phyloP scores from a whole-genome alignment of 176 grass and related monocot genomes.

The Bromus sterilis region DNA sequence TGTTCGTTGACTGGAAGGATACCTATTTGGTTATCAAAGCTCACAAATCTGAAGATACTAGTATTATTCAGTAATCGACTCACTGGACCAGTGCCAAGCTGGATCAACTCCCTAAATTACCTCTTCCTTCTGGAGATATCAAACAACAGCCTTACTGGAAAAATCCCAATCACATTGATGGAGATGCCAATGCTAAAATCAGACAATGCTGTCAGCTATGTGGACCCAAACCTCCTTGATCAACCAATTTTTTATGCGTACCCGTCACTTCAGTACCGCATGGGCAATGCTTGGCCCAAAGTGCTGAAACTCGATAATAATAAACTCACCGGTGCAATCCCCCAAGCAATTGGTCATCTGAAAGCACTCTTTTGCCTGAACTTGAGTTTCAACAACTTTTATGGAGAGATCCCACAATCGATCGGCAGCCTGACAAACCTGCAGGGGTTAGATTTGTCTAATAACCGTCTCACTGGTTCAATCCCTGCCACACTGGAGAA shows the following conservation, averaged over 20 bases:
- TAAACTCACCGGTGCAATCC: not conserved
- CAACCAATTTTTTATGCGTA: not conserved
- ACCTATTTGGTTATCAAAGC: no score
- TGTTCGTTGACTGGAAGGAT: no score
- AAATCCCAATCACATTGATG: not conserved
- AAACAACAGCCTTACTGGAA: not conserved
- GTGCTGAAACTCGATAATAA: not conserved
- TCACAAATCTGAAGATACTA: no score
- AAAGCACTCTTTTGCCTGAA: not conserved
- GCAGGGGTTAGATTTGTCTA: not conserved
- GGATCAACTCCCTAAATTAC: no score
- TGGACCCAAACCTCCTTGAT: not conserved
- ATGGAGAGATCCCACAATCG: not conserved
- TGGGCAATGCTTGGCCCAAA: not conserved
- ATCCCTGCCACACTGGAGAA: not conserved
- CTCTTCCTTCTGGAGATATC: not conserved
- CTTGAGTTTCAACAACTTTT: not conserved
- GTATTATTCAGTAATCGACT: no score
- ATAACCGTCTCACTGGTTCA: not conserved
- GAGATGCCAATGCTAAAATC: not conserved
- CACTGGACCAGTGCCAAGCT: no score
- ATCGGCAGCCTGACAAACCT: not conserved
- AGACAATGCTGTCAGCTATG: not conserved
- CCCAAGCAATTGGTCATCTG: not conserved
- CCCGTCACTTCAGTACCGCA: not conserved